These are phyloP conservation scores for Claviceps africana DNA, from an alignment of 2,329 filamentous ascomycete species.

Conservation along the genomic window DNA sequence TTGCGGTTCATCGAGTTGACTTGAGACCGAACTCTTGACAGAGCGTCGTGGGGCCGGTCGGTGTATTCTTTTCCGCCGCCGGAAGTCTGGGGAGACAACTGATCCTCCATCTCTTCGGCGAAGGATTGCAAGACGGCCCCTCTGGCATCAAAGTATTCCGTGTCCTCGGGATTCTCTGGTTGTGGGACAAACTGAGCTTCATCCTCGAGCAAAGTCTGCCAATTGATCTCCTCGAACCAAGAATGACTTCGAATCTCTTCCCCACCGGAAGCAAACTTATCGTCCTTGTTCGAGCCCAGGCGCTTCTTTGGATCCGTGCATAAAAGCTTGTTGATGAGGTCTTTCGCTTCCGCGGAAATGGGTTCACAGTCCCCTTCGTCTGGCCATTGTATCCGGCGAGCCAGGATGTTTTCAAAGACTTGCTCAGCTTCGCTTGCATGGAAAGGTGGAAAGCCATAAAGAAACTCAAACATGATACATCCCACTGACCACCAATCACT, in stretches of 20 bases:
- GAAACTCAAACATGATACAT: conserved; percentile 92
- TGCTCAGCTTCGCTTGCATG: conserved; percentile 80
- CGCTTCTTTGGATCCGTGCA: conserved; percentile 71
- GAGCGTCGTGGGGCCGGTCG: conserved; percentile 84
- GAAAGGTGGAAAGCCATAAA: conserved; percentile 88
- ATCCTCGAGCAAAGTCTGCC: conserved; percentile 84
- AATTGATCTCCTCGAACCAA: conserved; percentile 80
- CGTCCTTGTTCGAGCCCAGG: conserved; percentile 72
- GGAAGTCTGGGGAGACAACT: conserved; percentile 57
- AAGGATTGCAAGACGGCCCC: conserved; percentile 89
- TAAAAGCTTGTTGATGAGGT: conserved; percentile 84
- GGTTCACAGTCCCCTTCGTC: conserved; percentile 59
- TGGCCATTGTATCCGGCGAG: conserved; percentile 84
- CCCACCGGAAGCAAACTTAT: conserved; percentile 70
- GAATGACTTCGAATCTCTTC: conserved; percentile 80
- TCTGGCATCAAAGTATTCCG: conserved; percentile 89
- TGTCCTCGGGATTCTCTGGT: conserved; percentile 88
- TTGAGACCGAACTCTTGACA: conserved; percentile 78
- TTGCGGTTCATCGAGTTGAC: conserved; percentile 77
- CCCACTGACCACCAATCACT: conserved; percentile 99
- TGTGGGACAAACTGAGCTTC: conserved; percentile 92
- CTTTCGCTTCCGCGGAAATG: conserved; percentile 76
- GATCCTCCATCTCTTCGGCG: conserved; percentile 86
- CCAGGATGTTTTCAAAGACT: conserved; percentile 93
- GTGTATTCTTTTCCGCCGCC: conserved; percentile 62